Percentiles rank a stretch among this genome's conserved stretches.
Evolutionary conservation across 73 alveolate species (phyloP).

Genomic region (Blepharisma stoltei): DNA sequence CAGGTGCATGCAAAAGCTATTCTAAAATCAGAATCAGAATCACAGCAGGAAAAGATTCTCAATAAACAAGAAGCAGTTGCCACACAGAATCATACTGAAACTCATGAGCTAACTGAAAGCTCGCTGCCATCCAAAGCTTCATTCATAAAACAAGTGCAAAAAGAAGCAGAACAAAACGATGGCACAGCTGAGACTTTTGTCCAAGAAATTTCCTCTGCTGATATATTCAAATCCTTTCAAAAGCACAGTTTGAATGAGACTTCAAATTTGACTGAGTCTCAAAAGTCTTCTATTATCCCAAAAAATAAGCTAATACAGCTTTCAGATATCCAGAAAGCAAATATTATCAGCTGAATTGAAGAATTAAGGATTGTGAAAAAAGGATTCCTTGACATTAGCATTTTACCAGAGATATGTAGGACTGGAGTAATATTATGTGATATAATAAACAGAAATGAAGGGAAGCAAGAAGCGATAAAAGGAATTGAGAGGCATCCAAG

Average conservation of each 20-base stretch:
- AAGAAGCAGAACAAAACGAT: neutral
- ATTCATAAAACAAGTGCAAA: neutral
- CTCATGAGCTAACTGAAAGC: neutral
- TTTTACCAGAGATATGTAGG: neutral
- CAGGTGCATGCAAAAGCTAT: neutral
- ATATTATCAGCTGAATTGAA: neutral
- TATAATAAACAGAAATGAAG: conserved; percentile 61
- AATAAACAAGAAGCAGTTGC: neutral
- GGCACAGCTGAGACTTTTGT: neutral
- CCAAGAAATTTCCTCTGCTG: too few species aligned
- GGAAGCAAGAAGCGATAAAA: conserved; percentile 63
- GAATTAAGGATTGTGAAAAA: neutral
- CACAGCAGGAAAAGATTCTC: neutral
- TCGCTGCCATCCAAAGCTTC: neutral
- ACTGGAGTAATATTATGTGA: conserved; percentile 67
- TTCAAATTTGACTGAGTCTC: too few species aligned
- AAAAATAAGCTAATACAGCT: too few species aligned
- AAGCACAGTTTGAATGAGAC: too few species aligned
- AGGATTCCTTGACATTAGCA: neutral
- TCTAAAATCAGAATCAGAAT: too few species aligned
- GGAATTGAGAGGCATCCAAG: conserved; percentile 55
- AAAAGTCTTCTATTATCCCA: too few species aligned
- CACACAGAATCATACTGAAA: neutral
- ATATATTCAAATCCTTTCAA: too few species aligned
- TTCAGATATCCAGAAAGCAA: neutral